phyloP scores from a whole-genome alignment of 208 protist genomes.

The Acanthamoeba triangularis region DNA sequence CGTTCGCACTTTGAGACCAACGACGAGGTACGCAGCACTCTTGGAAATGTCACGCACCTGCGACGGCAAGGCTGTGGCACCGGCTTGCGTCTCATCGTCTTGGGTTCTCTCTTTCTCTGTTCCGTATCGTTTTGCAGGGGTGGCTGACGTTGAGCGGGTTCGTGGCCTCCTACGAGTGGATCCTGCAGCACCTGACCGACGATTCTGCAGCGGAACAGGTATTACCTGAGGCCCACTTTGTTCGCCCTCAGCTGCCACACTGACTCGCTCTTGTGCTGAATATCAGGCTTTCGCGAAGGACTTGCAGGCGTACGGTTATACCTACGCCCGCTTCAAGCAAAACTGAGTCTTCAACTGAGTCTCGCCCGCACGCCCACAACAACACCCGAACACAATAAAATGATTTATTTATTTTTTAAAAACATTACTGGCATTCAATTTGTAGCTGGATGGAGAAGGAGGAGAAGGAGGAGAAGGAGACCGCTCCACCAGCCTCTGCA shows the following conservation, averaged over 20 bases:
- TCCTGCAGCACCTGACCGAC: background rate
- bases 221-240: too few relatives aligned
- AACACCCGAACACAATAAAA: background rate
- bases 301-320: conserved; percentile 13
- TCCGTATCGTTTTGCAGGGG: background rate
- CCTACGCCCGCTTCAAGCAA: conserved; percentile 50
- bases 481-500: too few relatives aligned
- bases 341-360: too few relatives aligned
- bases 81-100: background rate
- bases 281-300: conserved; percentile 45
- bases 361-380: too few relatives aligned
- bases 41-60: background rate
- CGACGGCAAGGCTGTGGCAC: too few relatives aligned
- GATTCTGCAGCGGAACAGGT: conserved; percentile 3
- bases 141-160: conserved; percentile 56
- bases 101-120: too few relatives aligned
- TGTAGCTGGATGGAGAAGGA: too few relatives aligned
- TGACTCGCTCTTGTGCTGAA: background rate
- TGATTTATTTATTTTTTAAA: background rate
- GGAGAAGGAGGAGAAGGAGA: too few relatives aligned
- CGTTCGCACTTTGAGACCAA: conserved; percentile 52
- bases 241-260: too few relatives aligned
- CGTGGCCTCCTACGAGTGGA: conserved; percentile 57
- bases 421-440: too few relatives aligned
- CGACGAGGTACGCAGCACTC: background rate